Base-by-base conservation (phyloP, 805 yeast genomes). In the Lipomyces oligophaga region DNA sequence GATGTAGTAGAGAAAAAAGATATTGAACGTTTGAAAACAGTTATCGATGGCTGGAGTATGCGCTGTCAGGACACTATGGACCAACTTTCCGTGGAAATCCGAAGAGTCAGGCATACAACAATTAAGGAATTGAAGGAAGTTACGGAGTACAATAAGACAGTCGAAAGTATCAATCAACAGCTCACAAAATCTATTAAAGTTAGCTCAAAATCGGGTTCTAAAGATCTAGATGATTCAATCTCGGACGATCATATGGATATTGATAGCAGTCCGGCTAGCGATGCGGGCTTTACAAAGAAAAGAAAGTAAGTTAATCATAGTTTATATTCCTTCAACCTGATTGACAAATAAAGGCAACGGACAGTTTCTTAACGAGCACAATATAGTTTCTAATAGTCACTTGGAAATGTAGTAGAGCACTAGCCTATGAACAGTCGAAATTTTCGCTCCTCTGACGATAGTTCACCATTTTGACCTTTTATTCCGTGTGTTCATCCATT, bases 231-330 rank as follows among this genome's bases (percentile, higher is more conserved):
- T 10, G 18, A 11, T 19, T 46, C 32, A 11, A 57, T 45, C n/a
- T 45, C 39, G 24, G 54, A 49, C 4, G 57, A 34, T 16, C 49
- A 43, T 7, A 55, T 61, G 57, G 64, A 60, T 22, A 49, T 61
- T 8, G 64, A 61, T 28, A 64, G 58, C 11, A 40, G 53, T 35
- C 48, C 56, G 20, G 6, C 24, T 34, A 38, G 46, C 30, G 56
- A 52, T 38, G 37, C 55, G 8, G 40, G 48, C 35, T 8, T 15
- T 25, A 38, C 45, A 24, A 47, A 47, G 38, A 52, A 52, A 41
- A 47, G 56, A 32, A 51, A 51, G 55, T 47, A 26, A 33, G 53
- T 45, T 19, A 4, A 10, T 16, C 5, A 5, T 5, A 5, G 20
- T 10, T 33, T 13, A 7, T 13, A 33, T 7, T 16, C 15, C 16